phyloP scores from a whole-genome alignment of 2,329 filamentous ascomycete species.

The Triangularia verruculosa region DNA sequence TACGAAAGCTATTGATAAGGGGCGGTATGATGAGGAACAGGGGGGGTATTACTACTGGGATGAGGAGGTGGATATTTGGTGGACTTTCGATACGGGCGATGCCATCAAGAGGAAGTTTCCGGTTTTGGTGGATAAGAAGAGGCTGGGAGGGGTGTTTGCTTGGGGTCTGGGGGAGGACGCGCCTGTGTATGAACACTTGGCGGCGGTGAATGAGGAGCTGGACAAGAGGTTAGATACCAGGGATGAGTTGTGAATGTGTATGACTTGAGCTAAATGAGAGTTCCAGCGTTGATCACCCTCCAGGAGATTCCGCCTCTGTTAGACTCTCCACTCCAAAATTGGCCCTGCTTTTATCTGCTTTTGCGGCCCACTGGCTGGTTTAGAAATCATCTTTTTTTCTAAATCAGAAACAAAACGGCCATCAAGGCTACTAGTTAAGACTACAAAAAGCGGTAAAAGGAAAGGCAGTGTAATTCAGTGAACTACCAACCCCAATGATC shows the following conservation, averaged over 20 bases:
- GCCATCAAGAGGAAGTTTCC: conserved; percentile 62
- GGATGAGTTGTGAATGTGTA: conserved; percentile 28
- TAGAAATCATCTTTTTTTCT: too few species aligned
- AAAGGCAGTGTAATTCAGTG: too few species aligned
- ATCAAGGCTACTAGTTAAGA: too few species aligned
- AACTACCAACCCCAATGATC: neutral
- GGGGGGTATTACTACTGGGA: conserved; percentile 73
- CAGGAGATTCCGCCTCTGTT: too few species aligned
- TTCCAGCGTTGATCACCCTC: too few species aligned
- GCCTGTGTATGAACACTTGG: conserved; percentile 41
- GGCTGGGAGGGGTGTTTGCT: conserved; percentile 69
- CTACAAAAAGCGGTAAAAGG: too few species aligned
- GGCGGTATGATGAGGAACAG: conserved; percentile 52
- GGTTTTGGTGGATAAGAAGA: conserved; percentile 52
- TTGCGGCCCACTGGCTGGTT: too few species aligned
- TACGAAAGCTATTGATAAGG: conserved; percentile 49
- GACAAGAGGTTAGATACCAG: conserved; percentile 11
- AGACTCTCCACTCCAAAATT: too few species aligned
- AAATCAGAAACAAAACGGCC: too few species aligned
- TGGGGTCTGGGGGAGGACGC: conserved; percentile 72
- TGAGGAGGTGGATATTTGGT: conserved; percentile 56
- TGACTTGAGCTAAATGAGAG: too few species aligned
- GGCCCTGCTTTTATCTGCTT: too few species aligned
- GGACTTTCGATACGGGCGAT: conserved; percentile 67
- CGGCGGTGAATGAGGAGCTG: conserved; percentile 33